Conservation (phyloP, 352 stramenopile species). For the Thalassiosira hispida region DNA sequence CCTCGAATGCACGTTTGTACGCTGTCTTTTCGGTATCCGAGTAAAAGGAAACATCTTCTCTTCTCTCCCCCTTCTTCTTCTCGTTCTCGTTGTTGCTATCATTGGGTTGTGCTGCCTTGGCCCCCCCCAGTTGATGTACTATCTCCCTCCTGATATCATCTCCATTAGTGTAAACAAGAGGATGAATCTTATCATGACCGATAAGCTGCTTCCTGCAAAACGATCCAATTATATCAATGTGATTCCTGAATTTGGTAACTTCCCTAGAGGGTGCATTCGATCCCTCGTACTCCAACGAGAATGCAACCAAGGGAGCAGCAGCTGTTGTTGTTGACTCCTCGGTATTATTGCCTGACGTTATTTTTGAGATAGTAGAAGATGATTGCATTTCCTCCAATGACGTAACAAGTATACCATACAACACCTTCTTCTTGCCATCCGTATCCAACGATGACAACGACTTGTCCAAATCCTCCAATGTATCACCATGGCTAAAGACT, state of each 20-base stretch:
- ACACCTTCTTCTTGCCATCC: not conserved
- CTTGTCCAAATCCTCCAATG: not conserved
- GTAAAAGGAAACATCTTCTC: no score
- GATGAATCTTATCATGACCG: not conserved
- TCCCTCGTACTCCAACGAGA: not conserved
- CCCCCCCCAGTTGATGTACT: not conserved
- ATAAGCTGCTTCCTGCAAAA: not conserved
- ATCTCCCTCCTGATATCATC: not conserved
- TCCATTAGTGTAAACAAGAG: not conserved
- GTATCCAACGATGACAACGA: not conserved
- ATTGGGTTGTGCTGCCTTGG: not conserved
- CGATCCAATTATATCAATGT: not conserved
- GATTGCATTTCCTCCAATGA: not conserved
- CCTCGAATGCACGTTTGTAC: constrained; percentile 33
- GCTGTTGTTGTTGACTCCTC: no score
- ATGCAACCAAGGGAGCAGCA: not conserved
- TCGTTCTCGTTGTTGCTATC: not conserved
- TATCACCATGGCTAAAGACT: not conserved
- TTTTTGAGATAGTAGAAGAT: no score
- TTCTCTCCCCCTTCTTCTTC: no score
- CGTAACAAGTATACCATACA: not conserved
- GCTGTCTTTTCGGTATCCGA: constrained; percentile 25
- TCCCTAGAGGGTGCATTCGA: not conserved
- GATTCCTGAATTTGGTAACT: not conserved
- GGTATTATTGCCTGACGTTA: not conserved